phyloP scores from a whole-genome alignment of 495 filamentous ascomycete genomes.

The Penicillium macrosclerotiorum region DNA sequence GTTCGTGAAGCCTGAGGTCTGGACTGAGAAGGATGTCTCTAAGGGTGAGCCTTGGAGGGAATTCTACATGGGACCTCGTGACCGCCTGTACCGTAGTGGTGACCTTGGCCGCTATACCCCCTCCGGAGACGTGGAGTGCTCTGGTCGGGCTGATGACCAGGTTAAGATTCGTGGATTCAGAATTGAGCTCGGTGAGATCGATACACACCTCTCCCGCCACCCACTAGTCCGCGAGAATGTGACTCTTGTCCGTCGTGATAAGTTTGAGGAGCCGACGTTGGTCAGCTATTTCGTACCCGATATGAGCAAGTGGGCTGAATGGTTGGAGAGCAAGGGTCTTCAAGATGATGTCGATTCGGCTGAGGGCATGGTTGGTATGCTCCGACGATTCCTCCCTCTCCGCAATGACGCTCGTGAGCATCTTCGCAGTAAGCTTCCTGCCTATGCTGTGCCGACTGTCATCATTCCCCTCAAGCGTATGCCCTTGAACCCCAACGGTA shows the following conservation, averaged over 20 bases:
- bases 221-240: slow-evolving; percentile 81
- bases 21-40: slow-evolving; percentile 60
- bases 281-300: slow-evolving; percentile 93
- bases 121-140: slow-evolving; percentile 71
- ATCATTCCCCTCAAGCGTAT: slow-evolving; percentile 77
- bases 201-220: slow-evolving; percentile 77
- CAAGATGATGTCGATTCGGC: slow-evolving; percentile 47
- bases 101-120: slow-evolving; percentile 76
- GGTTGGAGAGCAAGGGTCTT: slow-evolving; percentile 57
- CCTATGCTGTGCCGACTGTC: slow-evolving; percentile 78
- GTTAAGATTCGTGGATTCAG: slow-evolving; percentile 96
- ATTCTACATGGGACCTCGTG: slow-evolving; percentile 79
- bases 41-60: slow-evolving; percentile 63
- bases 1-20: slow-evolving; percentile 75
- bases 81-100: slow-evolving; percentile 82
- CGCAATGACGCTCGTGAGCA: slow-evolving; percentile 72
- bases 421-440: slow-evolving; percentile 71
- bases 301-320: slow-evolving; percentile 64
- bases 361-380: slow-evolving; percentile 57
- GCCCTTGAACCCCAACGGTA: slow-evolving; percentile 92
- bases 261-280: slow-evolving; percentile 83
- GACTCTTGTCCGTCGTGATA: slow-evolving; percentile 82
- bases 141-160: slow-evolving; percentile 83
- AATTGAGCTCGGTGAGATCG: slow-evolving; percentile 93
- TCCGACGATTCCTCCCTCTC: slow-evolving; percentile 64